A percentile compares a stretch with the other conserved stretches of the same genome.
phyloP scores from a whole-genome alignment of 228 moss, liverwort and hornwort genomes.

The Sphagnum magellanicum region DNA sequence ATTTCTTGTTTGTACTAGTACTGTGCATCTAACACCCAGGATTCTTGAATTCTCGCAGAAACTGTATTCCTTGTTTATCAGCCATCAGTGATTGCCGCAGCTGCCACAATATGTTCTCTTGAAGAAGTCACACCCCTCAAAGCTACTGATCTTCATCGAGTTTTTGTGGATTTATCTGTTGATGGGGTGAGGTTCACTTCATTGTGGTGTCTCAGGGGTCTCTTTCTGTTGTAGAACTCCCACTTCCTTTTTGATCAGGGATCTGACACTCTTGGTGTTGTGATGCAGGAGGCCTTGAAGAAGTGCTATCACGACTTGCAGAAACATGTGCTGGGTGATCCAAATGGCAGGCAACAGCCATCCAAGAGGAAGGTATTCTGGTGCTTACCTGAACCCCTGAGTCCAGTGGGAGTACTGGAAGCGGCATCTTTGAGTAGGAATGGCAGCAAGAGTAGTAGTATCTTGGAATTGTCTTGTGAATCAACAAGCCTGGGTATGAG shows the following conservation, averaged over 20 bases:
- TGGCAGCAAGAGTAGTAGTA: slow-evolving; percentile 34
- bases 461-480: slow-evolving; percentile 38
- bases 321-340: slow-evolving; percentile 19
- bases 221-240: background rate
- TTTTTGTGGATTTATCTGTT: slow-evolving; percentile 18
- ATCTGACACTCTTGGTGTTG: background rate
- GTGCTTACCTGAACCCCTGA: slow-evolving; percentile 32
- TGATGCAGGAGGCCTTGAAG: slow-evolving; percentile 46
- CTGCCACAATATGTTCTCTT: slow-evolving; percentile 32
- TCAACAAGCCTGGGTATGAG: slow-evolving; percentile 32
- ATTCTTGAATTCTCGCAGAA: slow-evolving; percentile 18
- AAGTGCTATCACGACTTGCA: slow-evolving; percentile 54
- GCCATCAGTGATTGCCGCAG: slow-evolving; percentile 43
- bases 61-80: slow-evolving; percentile 35
- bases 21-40: background rate
- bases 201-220: too few species aligned
- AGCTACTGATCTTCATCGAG: slow-evolving; percentile 14
- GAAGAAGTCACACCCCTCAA: slow-evolving; percentile 21
- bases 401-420: slow-evolving; percentile 56
- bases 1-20: background rate
- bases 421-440: slow-evolving; percentile 19
- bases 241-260: slow-evolving; percentile 6
- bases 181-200: slow-evolving; percentile 12
- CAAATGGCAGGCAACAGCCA: background rate
- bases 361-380: slow-evolving; percentile 24